A percentile compares a stretch with the other conserved stretches of the same genome.
These are phyloP conservation scores for Dactylellina cionopaga DNA, from an alignment of 2,329 filamentous ascomycete genomes.

Conservation along the genomic window DNA sequence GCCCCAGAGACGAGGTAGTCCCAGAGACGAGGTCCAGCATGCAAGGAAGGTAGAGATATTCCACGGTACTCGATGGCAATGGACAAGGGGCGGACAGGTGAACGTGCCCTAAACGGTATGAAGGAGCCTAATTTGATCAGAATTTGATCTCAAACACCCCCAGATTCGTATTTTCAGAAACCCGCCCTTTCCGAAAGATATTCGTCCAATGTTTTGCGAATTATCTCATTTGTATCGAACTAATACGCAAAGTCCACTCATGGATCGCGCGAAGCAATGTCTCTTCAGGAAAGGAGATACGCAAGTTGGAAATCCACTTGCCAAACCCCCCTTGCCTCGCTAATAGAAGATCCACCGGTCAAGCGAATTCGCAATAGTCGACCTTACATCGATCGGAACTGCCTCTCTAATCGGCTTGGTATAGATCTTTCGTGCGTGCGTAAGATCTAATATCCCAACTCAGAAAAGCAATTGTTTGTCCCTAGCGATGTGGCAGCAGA, in stretches of 20 bases:
- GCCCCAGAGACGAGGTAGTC: slow-evolving; percentile 15
- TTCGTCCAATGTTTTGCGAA: slow-evolving; percentile 23
- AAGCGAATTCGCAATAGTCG: slow-evolving; percentile 33
- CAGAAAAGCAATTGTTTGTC: slow-evolving; percentile 27
- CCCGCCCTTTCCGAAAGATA: slow-evolving; percentile 26
- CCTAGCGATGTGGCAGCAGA: neutral
- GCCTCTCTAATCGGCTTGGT: slow-evolving; percentile 31
- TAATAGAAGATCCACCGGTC: slow-evolving; percentile 33
- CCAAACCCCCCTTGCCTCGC: slow-evolving; percentile 29
- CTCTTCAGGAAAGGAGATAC: slow-evolving; percentile 6
- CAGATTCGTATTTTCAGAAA: slow-evolving; percentile 17
- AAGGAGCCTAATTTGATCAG: neutral
- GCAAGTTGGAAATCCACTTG: neutral
- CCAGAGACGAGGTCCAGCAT: neutral
- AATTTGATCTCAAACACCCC: neutral
- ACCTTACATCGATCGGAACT: slow-evolving; percentile 25
- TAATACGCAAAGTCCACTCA: slow-evolving; percentile 4
- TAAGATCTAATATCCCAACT: slow-evolving; percentile 13
- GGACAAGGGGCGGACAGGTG: slow-evolving; percentile 17
- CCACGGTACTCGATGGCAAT: slow-evolving; percentile 29
- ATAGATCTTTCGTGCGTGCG: slow-evolving; percentile 31
- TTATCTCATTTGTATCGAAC: neutral
- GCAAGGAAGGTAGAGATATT: slow-evolving; percentile 38
- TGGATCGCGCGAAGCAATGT: slow-evolving; percentile 3
- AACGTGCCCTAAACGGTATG: slow-evolving; percentile 8